Evolutionary conservation across 371 early-diverging fungal genomes (phyloP).

Genomic region (Smittium culicis): DNA sequence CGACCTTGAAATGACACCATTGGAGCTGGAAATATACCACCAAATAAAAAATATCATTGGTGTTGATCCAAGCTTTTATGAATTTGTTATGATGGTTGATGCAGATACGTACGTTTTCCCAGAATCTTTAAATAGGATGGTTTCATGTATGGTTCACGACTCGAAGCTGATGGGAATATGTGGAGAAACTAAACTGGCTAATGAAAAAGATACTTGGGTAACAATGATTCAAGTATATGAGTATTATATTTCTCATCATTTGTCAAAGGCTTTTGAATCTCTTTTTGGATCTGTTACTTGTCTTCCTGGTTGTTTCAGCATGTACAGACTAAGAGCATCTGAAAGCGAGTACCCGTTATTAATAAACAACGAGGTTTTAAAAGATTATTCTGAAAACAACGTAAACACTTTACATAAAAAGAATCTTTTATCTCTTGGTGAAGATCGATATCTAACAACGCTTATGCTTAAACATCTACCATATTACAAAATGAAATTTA

Average conservation of each 20-base stretch:
- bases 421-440: conserved; percentile 65
- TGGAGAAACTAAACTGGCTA: conserved; percentile 80
- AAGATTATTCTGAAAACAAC: conserved; percentile 85
- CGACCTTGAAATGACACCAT: conserved; percentile 69
- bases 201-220: conserved; percentile 75
- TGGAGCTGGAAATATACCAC: conserved; percentile 83
- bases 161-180: conserved; percentile 79
- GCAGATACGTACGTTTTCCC: conserved; percentile 81
- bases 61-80: conserved; percentile 77
- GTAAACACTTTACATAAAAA: conserved; percentile 97
- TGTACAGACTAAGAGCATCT: conserved; percentile 76
- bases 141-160: conserved; percentile 76
- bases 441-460: conserved; percentile 89
- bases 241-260: conserved; percentile 96
- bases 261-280: conserved; percentile 96
- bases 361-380: conserved; percentile 73
- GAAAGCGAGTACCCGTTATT: conserved; percentile 76
- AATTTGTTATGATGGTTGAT: conserved; percentile 94
- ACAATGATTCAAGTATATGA: conserved; percentile 98
- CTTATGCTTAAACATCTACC: conserved; percentile 97
- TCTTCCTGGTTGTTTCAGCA: conserved; percentile 90
- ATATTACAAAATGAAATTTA: conserved; percentile 90
- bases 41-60: conserved; percentile 87
- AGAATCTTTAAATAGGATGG: conserved; percentile 75
- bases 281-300: conserved; percentile 95